Conservation (phyloP, 164 flowering plant genomes). For the Chimonanthus salicifolius region DNA sequence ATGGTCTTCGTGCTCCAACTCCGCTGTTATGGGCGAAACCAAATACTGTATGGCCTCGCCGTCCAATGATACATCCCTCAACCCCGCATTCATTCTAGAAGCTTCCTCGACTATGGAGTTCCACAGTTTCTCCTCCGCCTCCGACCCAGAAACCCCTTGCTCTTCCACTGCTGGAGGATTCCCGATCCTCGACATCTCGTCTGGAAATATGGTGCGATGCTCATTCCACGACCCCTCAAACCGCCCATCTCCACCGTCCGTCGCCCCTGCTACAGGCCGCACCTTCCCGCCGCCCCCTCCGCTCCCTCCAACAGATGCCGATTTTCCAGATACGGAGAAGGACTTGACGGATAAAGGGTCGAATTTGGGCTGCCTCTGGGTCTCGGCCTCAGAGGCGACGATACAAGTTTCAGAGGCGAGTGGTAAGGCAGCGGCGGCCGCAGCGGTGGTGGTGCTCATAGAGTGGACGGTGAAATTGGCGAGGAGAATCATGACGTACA, state of each 20-base stretch:
- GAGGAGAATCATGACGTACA: slow-evolving; percentile 82
- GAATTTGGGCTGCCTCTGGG: slow-evolving; percentile 18
- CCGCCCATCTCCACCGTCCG: slow-evolving; percentile 62
- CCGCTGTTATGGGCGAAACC: slow-evolving; percentile 61
- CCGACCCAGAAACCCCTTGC: slow-evolving; percentile 7
- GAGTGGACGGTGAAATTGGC: slow-evolving; percentile 91
- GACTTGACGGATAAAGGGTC: slow-evolving; percentile 43
- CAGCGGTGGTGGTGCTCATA: slow-evolving; percentile 46
- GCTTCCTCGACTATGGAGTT: slow-evolving; percentile 64
- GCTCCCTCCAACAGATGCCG: slow-evolving; percentile 52
- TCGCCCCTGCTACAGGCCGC: slow-evolving; percentile 45
- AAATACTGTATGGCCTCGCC: slow-evolving; percentile 48
- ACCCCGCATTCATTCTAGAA: slow-evolving; percentile 31
- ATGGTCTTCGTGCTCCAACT: slow-evolving; percentile 48
- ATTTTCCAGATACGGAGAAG: slow-evolving; percentile 36
- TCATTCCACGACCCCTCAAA: slow-evolving; percentile 16
- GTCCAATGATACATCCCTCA: slow-evolving; percentile 44
- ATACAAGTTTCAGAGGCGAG: slow-evolving; percentile 11
- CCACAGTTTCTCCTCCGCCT: slow-evolving; percentile 53
- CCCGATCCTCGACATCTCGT: slow-evolving; percentile 21
- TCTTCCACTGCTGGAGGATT: slow-evolving; percentile 4
- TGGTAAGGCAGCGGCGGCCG: slow-evolving; percentile 38
- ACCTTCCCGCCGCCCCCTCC: slow-evolving; percentile 65
- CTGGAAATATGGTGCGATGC: slow-evolving; percentile 34
- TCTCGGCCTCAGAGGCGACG: slow-evolving; percentile 17